A percentile compares a stretch with the other conserved stretches of the same genome.
phyloP scores from a whole-genome alignment of 345 rosid species.

The Pistacia vera region DNA sequence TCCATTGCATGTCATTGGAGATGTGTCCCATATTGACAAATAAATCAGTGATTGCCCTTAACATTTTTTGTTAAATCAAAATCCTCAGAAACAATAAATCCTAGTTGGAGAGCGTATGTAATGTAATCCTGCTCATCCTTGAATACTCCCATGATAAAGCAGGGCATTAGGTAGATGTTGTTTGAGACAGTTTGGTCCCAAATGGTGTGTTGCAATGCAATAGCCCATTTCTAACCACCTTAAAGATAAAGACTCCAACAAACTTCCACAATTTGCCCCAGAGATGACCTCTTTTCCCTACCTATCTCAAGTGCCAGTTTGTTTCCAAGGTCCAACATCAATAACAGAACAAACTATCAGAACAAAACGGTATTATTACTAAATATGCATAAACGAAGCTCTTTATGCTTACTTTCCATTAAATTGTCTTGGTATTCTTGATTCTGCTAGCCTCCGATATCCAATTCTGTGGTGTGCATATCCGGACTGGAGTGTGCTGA shows the following conservation, averaged over 20 bases:
- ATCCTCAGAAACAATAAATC: not conserved
- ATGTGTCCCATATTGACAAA: not conserved
- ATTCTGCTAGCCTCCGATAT: not conserved
- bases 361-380: not conserved
- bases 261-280: conserved; percentile 8
- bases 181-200: conserved; percentile 16
- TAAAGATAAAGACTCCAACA: conserved; percentile 9
- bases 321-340: not conserved
- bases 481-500: not conserved
- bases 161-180: not conserved
- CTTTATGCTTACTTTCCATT: not conserved
- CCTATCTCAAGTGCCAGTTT: not conserved
- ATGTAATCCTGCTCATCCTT: not conserved
- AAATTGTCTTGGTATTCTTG: not conserved
- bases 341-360: not conserved
- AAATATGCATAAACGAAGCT: not conserved
- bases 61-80: not conserved
- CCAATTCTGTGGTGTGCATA: not conserved
- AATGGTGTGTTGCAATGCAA: not conserved
- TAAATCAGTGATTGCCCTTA: not conserved
- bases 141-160: conserved; percentile 6
- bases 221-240: conserved; percentile 12
- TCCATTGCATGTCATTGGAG: not conserved
- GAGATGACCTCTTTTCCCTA: not conserved
- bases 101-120: conserved; percentile 9